These are phyloP conservation scores for Colletotrichum gigasporum DNA, from an alignment of 2,329 filamentous ascomycete species.

Conservation along the genomic window DNA sequence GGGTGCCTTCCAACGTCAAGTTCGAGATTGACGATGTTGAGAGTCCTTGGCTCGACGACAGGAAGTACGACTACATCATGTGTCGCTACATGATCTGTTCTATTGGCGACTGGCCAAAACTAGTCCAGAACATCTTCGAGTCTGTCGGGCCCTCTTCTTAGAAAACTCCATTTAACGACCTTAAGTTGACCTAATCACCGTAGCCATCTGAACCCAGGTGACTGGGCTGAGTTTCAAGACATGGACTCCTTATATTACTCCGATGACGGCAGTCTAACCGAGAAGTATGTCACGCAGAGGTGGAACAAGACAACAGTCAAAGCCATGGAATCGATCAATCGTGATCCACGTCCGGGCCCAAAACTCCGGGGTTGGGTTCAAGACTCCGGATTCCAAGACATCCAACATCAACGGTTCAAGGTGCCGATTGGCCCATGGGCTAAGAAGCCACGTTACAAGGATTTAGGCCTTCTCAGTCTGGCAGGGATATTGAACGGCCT, in stretches of 20 bases:
- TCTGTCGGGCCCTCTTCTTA: not conserved
- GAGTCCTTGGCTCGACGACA: slow-evolving; percentile 26
- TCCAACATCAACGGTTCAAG: slow-evolving; percentile 42
- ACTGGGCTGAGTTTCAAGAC: slow-evolving; percentile 17
- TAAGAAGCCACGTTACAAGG: slow-evolving; percentile 38
- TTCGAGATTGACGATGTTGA: slow-evolving; percentile 76
- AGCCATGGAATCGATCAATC: slow-evolving; percentile 25
- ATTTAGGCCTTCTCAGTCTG: slow-evolving; percentile 38
- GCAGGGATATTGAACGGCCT: slow-evolving; percentile 32
- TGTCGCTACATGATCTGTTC: slow-evolving; percentile 40
- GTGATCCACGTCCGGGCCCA: slow-evolving; percentile 32
- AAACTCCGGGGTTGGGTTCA: slow-evolving; percentile 41
- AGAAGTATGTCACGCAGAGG: slow-evolving; percentile 31
- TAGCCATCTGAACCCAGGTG: slow-evolving; percentile 2
- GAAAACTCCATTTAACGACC: not conserved
- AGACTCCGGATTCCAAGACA: slow-evolving; percentile 48
- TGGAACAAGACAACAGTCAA: slow-evolving; percentile 33
- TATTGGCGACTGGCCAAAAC: slow-evolving; percentile 40
- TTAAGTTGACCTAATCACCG: not conserved
- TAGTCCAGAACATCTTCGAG: slow-evolving; percentile 22
- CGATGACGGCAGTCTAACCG: slow-evolving; percentile 27
- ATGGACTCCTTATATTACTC: not conserved
- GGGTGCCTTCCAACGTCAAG: slow-evolving; percentile 66
- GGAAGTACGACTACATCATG: slow-evolving; percentile 4
- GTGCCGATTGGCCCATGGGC: slow-evolving; percentile 33